Base-by-base conservation (phyloP, 768 basidiomycete species). In the Serendipita sp. region DNA sequence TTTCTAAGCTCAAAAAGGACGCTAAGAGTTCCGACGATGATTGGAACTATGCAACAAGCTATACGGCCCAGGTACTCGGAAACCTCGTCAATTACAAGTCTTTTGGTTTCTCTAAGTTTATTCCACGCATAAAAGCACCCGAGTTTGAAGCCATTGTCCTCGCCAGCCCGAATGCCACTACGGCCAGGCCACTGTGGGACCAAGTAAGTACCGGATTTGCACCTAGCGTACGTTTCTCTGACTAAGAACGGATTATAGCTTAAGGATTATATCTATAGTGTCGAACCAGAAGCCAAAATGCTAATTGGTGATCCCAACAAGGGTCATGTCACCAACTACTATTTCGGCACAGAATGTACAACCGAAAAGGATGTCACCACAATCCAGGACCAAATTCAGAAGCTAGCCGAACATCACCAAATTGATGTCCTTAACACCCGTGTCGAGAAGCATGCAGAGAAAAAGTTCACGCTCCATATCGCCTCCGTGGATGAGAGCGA, bases 321-420 rank as follows among this genome's bases (percentile, higher is more conserved):
- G 24, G 91, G 91, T 0, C 89, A 92, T 66, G 72, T 89, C 63
- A 88, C 86, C 35, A 89, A 91, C 71, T 94, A 93, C 73, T 94
- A 94, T 71, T 82, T 86, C 32, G 89, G 89, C 0, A 79, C 86
- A 66, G 71, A 66, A 7, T 67, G 80, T 8, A 82, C 86, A 24
- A 78, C 80, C n/a, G 87, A 91, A 66, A 82, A 83, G 0, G 92
- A 92, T 71, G 89, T 92, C 3, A 82, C 83, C 28, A 79, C 80
- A 0, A 81, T 93, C 28, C 91, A 92, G 72, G 77, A 76, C 5
- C 84, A 84, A 24, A 24, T 24, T 24, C 24, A 24, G 24, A 24
- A 24, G 24, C 24, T 24, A 0, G 85, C 88, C 2, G 92, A 93
- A 74, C 82, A 82, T 66, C 77, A 87, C 34, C 82, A 79, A n/a